Evolutionary conservation across 2,329 filamentous ascomycete genomes (phyloP).

Genomic region (Cladophialophora bantiana): DNA sequence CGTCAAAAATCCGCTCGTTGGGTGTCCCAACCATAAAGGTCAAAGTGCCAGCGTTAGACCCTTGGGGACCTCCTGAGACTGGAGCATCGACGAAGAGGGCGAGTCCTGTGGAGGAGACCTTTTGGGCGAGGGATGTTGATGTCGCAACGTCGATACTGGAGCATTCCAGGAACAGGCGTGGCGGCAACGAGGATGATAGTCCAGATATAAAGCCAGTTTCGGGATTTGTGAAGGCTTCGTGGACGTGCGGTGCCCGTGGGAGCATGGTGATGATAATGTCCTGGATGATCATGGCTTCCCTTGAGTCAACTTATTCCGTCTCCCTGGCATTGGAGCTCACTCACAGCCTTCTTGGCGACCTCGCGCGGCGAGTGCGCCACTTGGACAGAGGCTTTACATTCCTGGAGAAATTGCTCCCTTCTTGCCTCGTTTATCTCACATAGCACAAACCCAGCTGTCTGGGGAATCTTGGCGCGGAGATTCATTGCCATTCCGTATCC

Average conservation of each 20-base stretch:
- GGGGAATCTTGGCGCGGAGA: constrained; percentile 17
- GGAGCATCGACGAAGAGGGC: constrained; percentile 18
- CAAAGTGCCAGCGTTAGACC: constrained; percentile 13
- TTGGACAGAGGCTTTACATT: constrained; percentile 7
- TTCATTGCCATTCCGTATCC: constrained; percentile 22
- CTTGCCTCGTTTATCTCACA: constrained; percentile 20
- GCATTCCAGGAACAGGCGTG: constrained; percentile 15
- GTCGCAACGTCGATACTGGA: constrained; percentile 18
- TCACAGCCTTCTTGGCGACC: constrained; percentile 19
- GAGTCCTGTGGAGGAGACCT: background rate
- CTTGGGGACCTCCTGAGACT: constrained; percentile 12
- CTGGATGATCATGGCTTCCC: background rate
- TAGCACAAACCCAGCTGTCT: constrained; percentile 6
- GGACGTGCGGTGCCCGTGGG: constrained; percentile 18
- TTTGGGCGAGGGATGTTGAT: constrained; percentile 10
- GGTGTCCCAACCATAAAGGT: constrained; percentile 20
- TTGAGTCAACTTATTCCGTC: constrained; percentile 1
- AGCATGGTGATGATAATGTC: constrained; percentile 21
- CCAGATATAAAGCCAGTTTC: constrained; percentile 12
- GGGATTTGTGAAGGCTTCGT: constrained; percentile 14
- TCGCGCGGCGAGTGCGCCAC: constrained; percentile 15
- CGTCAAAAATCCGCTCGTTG: constrained; percentile 6
- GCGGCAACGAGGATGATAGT: background rate
- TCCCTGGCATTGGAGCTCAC: constrained; percentile 4
- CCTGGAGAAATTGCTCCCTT: constrained; percentile 15